A percentile compares a stretch with the other conserved stretches of the same genome.
Conservation (phyloP, 257 asterid species). For the Solanum verrucosum region DNA sequence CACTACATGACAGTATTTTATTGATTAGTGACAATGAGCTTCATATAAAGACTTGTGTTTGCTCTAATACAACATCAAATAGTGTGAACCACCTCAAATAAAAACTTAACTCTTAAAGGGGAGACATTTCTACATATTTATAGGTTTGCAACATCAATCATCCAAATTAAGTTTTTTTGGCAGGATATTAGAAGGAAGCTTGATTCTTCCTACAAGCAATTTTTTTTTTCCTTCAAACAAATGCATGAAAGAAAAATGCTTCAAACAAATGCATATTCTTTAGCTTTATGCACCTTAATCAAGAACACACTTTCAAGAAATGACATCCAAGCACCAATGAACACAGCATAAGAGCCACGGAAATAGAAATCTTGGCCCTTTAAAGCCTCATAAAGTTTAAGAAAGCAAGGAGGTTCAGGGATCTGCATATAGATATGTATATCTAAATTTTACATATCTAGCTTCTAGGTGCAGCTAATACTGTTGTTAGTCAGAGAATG, state of each 20-base stretch:
- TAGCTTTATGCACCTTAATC: background rate
- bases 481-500: background rate
- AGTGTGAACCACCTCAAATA: background rate
- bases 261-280: background rate
- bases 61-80: background rate
- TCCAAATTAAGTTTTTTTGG: background rate
- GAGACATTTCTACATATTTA: background rate
- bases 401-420: background rate
- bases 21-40: background rate
- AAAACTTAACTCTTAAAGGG: background rate
- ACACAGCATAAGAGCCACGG: background rate
- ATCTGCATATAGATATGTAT: background rate
- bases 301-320: background rate
- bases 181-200: background rate
- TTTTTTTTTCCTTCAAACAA: background rate
- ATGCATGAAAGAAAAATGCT: background rate
- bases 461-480: background rate
- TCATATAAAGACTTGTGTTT: background rate
- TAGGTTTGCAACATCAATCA: background rate
- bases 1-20: background rate
- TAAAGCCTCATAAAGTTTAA: background rate
- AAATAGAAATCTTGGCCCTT: background rate
- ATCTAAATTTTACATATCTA: background rate
- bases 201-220: background rate
- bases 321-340: background rate